Conservation (phyloP, 2,329 filamentous ascomycete species). For the Xylariaceae sp. region DNA sequence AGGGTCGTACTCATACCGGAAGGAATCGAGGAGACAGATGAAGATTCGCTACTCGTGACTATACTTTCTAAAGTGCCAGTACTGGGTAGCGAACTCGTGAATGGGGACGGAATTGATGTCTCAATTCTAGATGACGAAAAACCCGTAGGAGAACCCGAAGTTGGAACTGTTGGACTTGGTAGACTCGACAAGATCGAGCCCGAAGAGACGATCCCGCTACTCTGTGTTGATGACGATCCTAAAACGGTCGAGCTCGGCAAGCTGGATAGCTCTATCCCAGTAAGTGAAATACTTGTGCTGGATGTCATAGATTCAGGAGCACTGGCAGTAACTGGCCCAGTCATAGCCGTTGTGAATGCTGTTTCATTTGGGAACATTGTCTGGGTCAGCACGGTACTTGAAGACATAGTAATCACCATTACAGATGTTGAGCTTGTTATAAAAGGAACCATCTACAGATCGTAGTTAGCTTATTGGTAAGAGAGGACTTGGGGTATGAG, state of each 20-base stretch:
- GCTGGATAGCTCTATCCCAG: slow-evolving; percentile 4
- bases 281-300: slow-evolving; percentile 13
- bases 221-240: slow-evolving; percentile 18
- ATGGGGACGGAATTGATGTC: slow-evolving; percentile 10
- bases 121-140: not conserved
- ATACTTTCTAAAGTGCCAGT: not conserved
- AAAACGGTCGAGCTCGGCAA: not conserved
- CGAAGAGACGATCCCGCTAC: not conserved
- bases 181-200: not conserved
- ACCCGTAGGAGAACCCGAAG: not conserved
- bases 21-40: not conserved
- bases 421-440: slow-evolving; percentile 19
- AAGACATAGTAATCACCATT: slow-evolving; percentile 28
- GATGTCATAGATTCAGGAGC: slow-evolving; percentile 9
- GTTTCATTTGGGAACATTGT: slow-evolving; percentile 32
- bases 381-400: slow-evolving; percentile 25
- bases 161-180: not conserved
- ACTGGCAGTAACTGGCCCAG: slow-evolving; percentile 32
- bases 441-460: slow-evolving; percentile 13
- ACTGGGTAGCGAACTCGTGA: slow-evolving; percentile 10
- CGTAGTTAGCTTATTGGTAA: slow-evolving; percentile 12
- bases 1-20: slow-evolving; percentile 4
- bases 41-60: slow-evolving; percentile 1
- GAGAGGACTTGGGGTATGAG: not conserved
- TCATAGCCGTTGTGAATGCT: slow-evolving; percentile 31